phyloP scores from a whole-genome alignment of 371 early-diverging fungal genomes.

The Nematocida parisii region DNA sequence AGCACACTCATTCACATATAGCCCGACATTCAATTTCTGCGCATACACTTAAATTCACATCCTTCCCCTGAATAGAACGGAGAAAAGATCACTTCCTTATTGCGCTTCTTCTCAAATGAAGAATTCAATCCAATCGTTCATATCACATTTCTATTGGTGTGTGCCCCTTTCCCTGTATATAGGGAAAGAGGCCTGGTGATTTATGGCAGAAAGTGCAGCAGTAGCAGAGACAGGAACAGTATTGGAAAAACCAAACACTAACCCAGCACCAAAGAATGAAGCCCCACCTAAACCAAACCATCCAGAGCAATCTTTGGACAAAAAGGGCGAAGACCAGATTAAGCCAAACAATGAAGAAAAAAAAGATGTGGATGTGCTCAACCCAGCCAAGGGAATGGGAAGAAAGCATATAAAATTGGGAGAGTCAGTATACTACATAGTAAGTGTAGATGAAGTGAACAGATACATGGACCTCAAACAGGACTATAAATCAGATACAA shows the following conservation, averaged over 20 bases:
- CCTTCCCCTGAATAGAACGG: neutral
- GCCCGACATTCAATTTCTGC: neutral
- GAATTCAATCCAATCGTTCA: neutral
- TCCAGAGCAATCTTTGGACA: neutral
- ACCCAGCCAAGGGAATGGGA: neutral
- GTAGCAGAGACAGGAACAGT: neutral
- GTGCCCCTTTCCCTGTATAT: neutral
- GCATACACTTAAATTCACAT: neutral
- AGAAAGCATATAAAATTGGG: conserved; percentile 36
- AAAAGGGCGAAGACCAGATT: neutral
- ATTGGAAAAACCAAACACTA: neutral
- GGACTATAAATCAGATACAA: conserved; percentile 22
- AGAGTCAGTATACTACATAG: conserved; percentile 20
- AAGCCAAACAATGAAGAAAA: neutral
- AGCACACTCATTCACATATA: neutral
- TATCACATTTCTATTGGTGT: conserved; percentile 7
- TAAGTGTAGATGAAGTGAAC: conserved; percentile 39
- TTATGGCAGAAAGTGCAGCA: conserved; percentile 16
- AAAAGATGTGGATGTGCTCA: neutral
- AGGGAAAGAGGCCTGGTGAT: neutral
- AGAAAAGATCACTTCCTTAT: neutral
- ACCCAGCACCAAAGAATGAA: neutral
- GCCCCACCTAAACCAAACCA: neutral
- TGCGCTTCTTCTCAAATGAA: neutral
- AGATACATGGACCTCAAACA: conserved; percentile 21